Base-by-base conservation (phyloP, 768 basidiomycete species). In the Lanmaoa rubissima region DNA sequence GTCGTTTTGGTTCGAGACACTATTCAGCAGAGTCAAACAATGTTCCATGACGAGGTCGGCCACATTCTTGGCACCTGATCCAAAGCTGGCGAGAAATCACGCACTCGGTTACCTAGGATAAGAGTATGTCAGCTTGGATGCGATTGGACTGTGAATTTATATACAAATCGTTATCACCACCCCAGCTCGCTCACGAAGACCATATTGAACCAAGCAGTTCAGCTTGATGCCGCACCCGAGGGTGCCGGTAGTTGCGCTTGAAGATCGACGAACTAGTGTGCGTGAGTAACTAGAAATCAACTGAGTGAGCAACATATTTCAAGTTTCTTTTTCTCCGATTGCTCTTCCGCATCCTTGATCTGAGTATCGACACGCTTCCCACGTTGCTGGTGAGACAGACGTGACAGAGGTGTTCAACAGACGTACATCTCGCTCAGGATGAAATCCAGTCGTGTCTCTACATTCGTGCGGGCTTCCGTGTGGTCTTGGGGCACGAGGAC, bases 401-500 rank as follows among this genome's bases (percentile, higher is more conserved):
- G 36, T 17, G 51, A 26, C 10, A 36, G 36, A 32, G 32, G 14
- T 6, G 26, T 41, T 10, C 16, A 47, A 32, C 16, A 16, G 26
- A 59, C 87, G 55, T 54, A 96, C 95, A 95, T 93, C 73, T 98
- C 94, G 54, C 85, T 75, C 43, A 75, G 79, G 65, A 98, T 98
- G 74, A 92, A 95, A 55, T 91, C 90, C 35, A 98, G 74, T 10
- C 96, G 86, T 47, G 90, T 96, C 63, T 93, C 85, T 24, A 98
- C 91, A 66, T 92, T 97, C 61, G 74, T 76, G 70, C 89, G 90
- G 34, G 94, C 96, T 62, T 97, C 96, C 7, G 73, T 73, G 65
- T 88, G 86, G 62, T 97, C 94, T 73, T 98, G 95, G 64, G 88
- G 83, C 10, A 97, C 86, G 28, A 98, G 82, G 7, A 95, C 88